Conservation (phyloP, 768 basidiomycete species). For the Terana coerulea region DNA sequence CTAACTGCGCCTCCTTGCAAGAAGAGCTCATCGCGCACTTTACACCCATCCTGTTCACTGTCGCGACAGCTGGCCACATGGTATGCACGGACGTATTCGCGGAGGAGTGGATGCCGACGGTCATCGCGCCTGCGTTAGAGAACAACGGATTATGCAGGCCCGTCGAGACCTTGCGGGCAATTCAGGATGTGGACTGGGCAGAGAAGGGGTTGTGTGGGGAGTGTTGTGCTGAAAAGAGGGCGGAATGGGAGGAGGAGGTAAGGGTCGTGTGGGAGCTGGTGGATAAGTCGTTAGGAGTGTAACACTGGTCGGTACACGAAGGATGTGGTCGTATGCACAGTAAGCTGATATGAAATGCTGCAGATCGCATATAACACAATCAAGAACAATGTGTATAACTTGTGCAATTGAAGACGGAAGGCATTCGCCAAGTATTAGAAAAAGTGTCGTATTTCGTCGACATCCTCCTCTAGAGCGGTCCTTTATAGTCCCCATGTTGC, state of each 20-base stretch:
- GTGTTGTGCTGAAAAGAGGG: conserved; percentile 55
- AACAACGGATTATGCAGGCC: conserved; percentile 65
- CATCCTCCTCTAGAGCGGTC: too few relatives aligned
- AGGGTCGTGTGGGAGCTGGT: conserved; percentile 54
- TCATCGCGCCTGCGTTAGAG: conserved; percentile 64
- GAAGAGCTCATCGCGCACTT: conserved; percentile 56
- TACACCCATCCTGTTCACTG: conserved; percentile 69
- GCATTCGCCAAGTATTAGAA: too few relatives aligned
- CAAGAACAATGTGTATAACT: too few relatives aligned
- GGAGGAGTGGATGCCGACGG: conserved; percentile 65
- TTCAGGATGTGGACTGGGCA: conserved; percentile 56
- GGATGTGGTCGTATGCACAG: too few relatives aligned
- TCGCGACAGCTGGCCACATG: conserved; percentile 69
- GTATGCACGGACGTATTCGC: conserved; percentile 69
- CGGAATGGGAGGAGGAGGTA: conserved; percentile 67
- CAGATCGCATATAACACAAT: too few relatives aligned
- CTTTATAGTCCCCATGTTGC: too few relatives aligned
- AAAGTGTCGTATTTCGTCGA: too few relatives aligned
- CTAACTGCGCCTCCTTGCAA: conserved; percentile 27
- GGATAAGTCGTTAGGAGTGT: conserved; percentile 50
- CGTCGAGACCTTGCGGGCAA: conserved; percentile 61
- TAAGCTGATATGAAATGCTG: too few relatives aligned
- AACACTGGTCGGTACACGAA: too few relatives aligned
- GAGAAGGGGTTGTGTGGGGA: conserved; percentile 52
- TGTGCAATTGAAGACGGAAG: too few relatives aligned